phyloP scores from a whole-genome alignment of 169 alveolate genomes.

The Plasmodium ovale region DNA sequence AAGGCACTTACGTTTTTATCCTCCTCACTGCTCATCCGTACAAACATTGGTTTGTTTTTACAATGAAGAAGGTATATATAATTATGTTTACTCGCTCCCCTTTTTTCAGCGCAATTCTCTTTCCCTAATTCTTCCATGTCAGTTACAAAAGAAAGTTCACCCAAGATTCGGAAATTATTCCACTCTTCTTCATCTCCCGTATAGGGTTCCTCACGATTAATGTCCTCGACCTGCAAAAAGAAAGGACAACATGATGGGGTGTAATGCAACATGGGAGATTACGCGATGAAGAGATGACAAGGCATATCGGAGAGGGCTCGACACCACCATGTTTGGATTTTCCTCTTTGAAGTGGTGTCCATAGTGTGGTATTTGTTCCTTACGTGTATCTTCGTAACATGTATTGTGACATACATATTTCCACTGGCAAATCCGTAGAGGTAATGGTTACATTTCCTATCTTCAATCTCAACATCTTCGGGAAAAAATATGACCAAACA shows the following conservation, averaged over 20 bases:
- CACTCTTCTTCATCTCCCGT: not conserved
- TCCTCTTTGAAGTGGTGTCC: too few relatives aligned
- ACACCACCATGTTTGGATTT: too few relatives aligned
- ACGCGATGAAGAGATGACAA: too few relatives aligned
- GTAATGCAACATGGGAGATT: too few relatives aligned
- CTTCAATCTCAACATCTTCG: not conserved
- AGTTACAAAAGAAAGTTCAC: slow-evolving; percentile 23
- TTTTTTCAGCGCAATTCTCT: not conserved
- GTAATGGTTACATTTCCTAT: not conserved
- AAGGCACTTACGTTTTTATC: not conserved
- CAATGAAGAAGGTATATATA: slow-evolving; percentile 25
- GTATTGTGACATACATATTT: slow-evolving; percentile 17
- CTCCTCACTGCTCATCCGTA: slow-evolving; percentile 1
- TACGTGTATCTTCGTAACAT: slow-evolving; percentile 28
- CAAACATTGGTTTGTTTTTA: slow-evolving; percentile 35
- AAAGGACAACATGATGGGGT: too few relatives aligned
- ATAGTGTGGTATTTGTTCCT: not conserved
- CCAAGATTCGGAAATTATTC: slow-evolving; percentile 20
- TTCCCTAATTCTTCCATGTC: not conserved
- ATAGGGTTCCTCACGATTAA: not conserved
- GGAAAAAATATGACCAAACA: slow-evolving; percentile 57
- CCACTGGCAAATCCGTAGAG: slow-evolving; percentile 40
- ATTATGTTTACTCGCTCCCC: not conserved
- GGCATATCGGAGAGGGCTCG: too few relatives aligned
- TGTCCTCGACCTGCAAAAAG: not conserved